Evolutionary conservation across 2,329 filamentous ascomycete genomes (phyloP), one percentile per base, ranked within the genome.

Genomic region (Dactylellina sp.): DNA sequence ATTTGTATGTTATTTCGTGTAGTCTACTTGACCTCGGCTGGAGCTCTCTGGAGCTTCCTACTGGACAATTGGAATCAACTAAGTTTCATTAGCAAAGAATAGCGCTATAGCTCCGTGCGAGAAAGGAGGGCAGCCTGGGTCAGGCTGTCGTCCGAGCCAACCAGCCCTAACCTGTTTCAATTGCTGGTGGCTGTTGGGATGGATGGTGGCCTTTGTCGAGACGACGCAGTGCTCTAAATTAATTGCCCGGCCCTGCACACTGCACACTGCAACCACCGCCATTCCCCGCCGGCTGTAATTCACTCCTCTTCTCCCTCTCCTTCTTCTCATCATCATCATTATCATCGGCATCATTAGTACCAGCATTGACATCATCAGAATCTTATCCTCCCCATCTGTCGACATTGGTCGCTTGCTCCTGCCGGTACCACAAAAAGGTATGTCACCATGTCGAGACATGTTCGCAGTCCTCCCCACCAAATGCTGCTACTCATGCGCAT

Each of bases 401-500:
- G 40, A 24, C 62, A 47, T 40, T 14, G 46, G 53, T 59, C 59
- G 39, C 49, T 52, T 12, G 25, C 39, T 55, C n/a, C 53, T 49
- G 42, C 61, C 68, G 50, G 53, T 60, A 46, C 37, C 39, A 64
- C 6, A 64, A 52, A 65, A 12, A 32, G 7, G 6, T n/a, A 24
- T 32, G 28, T 32, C 28, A 32, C 28, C 28, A 9, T 32, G 28
- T 4, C 28, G 28, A 32, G 28, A 32, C 9, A 32, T 4, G 9
- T 32, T 32, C 9, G 28, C 9, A 18, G 39, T 56, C 52, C 39
- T 35, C 25, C 24, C 59, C 53, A 52, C 60, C 64, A 71, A 64
- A 59, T 47, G 65, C 44, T 71, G 65, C 65, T n/a, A n/a, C n/a
- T n/a, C n/a, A 63, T 71, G 59, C 24, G 42, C 37, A 63, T 40